A percentile compares a stretch with the other conserved stretches of the same genome.
Evolutionary conservation across 2,329 filamentous ascomycete genomes (phyloP).

Genomic region (Exophiala alcalophila): DNA sequence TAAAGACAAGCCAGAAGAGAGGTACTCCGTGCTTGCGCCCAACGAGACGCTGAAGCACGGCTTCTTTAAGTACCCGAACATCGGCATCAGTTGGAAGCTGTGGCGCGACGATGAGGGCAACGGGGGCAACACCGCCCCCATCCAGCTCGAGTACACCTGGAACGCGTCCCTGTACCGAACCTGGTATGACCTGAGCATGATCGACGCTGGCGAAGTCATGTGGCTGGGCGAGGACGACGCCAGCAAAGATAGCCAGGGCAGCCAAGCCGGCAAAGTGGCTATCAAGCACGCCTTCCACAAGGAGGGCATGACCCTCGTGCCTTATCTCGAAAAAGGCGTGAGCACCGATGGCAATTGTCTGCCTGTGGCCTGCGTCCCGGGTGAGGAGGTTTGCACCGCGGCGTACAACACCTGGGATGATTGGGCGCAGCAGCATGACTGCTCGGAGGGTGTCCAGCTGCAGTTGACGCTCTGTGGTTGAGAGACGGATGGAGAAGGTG

Average conservation of each 20-base stretch:
- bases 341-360: slow-evolving; percentile 12
- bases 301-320: slow-evolving; percentile 13
- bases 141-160: slow-evolving; percentile 20
- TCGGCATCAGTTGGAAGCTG: slow-evolving; percentile 23
- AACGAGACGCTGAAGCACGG: slow-evolving; percentile 6
- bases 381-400: slow-evolving; percentile 13
- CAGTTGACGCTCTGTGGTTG: slow-evolving; percentile 19
- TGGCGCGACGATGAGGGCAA: slow-evolving; percentile 14
- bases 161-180: slow-evolving; percentile 1
- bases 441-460: slow-evolving; percentile 8
- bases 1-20: slow-evolving; percentile 13
- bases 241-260: slow-evolving; percentile 12
- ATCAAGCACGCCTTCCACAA: slow-evolving; percentile 13
- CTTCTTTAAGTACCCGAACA: slow-evolving; percentile 14
- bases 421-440: slow-evolving; percentile 18
- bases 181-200: slow-evolving; percentile 24
- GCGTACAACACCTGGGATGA: slow-evolving; percentile 20
- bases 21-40: slow-evolving; percentile 3
- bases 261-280: slow-evolving; percentile 9
- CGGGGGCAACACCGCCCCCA: slow-evolving; percentile 9
- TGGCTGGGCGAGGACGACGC: slow-evolving; percentile 6
- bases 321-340: slow-evolving; percentile 1
- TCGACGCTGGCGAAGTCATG: slow-evolving; percentile 13
- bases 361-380: slow-evolving; percentile 5
- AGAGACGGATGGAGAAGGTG: too few species aligned